phyloP scores from a whole-genome alignment of 2,329 filamentous ascomycete genomes.

The Neofusicoccum kwambonambiense region DNA sequence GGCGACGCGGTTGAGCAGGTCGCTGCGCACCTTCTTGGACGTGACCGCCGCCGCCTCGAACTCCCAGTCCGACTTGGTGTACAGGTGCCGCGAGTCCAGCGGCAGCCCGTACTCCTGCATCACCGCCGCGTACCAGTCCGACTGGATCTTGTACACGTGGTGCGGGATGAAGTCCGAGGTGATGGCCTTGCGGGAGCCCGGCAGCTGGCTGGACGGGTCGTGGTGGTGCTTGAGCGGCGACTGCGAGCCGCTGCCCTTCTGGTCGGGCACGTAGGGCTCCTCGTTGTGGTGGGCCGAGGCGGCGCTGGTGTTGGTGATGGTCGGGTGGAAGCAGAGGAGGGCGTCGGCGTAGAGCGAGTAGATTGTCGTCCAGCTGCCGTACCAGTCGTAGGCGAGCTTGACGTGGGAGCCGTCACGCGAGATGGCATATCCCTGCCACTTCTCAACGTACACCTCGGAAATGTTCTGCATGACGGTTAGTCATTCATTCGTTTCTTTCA shows the following conservation, averaged over 20 bases:
- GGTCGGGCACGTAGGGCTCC: constrained; percentile 27
- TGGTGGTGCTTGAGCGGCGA: constrained; percentile 20
- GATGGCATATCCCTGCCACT: constrained; percentile 71
- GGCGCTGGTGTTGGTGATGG: constrained; percentile 39
- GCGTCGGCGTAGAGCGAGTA: constrained; percentile 84
- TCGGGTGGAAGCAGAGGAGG: constrained; percentile 75
- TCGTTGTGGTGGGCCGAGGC: constrained; percentile 14
- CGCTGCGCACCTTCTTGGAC: constrained; percentile 63
- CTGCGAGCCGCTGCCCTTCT: constrained; percentile 9
- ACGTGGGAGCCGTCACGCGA: constrained; percentile 69
- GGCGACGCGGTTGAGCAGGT: constrained; percentile 73
- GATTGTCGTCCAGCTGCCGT: constrained; percentile 78
- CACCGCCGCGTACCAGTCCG: constrained; percentile 75
- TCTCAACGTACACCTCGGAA: constrained; percentile 64
- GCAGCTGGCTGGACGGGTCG: constrained; percentile 59
- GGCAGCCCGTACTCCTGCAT: constrained; percentile 80
- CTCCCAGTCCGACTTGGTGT: constrained; percentile 89
- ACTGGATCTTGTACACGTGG: constrained; percentile 75
- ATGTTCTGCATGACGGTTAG: constrained; percentile 46
- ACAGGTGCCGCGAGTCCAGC: constrained; percentile 77
- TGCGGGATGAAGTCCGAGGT: constrained; percentile 65
- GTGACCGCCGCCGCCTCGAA: constrained; percentile 83
- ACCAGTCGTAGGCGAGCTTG: constrained; percentile 77
- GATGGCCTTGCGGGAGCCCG: constrained; percentile 27
- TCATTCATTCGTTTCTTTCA: neutral